Percentiles rank a stretch among this genome's conserved stretches.
These are phyloP conservation scores for Annona cherimola DNA, from an alignment of 164 flowering plant genomes.

Conservation along the genomic window DNA sequence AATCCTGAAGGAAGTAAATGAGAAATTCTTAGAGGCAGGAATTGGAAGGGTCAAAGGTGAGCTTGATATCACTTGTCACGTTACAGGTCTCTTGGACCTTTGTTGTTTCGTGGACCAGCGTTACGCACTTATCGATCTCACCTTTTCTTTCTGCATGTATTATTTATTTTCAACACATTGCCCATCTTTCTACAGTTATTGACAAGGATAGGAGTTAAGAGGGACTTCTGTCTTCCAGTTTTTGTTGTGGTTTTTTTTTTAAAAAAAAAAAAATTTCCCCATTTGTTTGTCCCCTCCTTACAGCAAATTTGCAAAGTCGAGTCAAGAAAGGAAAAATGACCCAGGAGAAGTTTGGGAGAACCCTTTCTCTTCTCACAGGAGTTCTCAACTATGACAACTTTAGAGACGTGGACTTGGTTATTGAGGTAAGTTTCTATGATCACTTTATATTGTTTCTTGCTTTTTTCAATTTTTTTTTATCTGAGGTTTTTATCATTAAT, in stretches of 20 bases:
- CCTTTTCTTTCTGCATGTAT: background rate
- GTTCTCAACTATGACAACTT: conserved; percentile 74
- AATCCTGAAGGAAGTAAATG: conserved; percentile 84
- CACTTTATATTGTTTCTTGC: background rate
- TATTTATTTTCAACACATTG: background rate
- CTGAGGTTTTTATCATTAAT: background rate
- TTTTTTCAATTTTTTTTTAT: background rate
- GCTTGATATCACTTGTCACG: background rate
- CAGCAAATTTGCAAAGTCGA: conserved; percentile 89
- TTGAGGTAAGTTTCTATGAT: conserved; percentile 51
- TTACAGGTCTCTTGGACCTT: background rate
- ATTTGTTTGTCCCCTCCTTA: background rate
- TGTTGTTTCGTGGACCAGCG: background rate
- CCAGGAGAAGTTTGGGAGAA: conserved; percentile 63
- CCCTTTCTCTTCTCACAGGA: conserved; percentile 75
- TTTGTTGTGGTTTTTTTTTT: background rate
- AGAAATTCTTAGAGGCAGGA: conserved; percentile 74
- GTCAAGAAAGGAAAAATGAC: conserved; percentile 84
- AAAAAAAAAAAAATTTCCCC: background rate
- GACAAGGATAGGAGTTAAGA: background rate
- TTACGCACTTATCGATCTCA: background rate
- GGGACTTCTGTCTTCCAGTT: background rate
- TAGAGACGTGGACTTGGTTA: conserved; percentile 87
- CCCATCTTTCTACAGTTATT: background rate
- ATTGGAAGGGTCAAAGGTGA: conserved; percentile 71